Conservation (phyloP, 2,329 filamentous ascomycete genomes). For the Colletotrichum orbiculare region DNA sequence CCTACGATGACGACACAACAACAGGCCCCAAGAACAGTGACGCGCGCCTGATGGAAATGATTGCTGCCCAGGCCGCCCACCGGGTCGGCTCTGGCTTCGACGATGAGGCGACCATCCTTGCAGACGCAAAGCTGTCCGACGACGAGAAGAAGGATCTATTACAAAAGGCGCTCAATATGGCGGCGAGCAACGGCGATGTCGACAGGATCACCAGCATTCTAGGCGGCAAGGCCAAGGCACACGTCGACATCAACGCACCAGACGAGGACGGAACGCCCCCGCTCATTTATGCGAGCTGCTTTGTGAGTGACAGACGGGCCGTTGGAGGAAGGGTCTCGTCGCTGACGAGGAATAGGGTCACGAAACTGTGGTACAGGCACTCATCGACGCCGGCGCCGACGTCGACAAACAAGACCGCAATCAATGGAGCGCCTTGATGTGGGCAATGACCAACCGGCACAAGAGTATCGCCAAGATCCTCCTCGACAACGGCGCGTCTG, state of each 20-base stretch:
- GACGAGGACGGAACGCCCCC: slow-evolving; percentile 98
- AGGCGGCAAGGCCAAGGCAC: slow-evolving; percentile 76
- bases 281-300: slow-evolving; percentile 97
- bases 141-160: slow-evolving; percentile 83
- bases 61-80: slow-evolving; percentile 91
- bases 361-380: slow-evolving; percentile 83
- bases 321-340: too few species aligned
- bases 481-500: slow-evolving; percentile 93
- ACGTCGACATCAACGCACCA: slow-evolving; percentile 85
- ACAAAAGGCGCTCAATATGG: slow-evolving; percentile 92
- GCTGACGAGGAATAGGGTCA: slow-evolving; percentile 71
- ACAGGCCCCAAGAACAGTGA: slow-evolving; percentile 79
- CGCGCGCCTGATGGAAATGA: slow-evolving; percentile 91
- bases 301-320: slow-evolving; percentile 67
- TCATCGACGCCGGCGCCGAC: slow-evolving; percentile 86
- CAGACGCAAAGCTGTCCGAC: slow-evolving; percentile 77
- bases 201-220: slow-evolving; percentile 82
- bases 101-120: slow-evolving; percentile 82
- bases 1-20: slow-evolving; percentile 71
- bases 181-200: slow-evolving; percentile 94
- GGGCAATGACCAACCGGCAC: slow-evolving; percentile 99
- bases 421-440: slow-evolving; percentile 98
- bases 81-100: slow-evolving; percentile 77
- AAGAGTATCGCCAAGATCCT: slow-evolving; percentile 94
- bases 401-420: slow-evolving; percentile 96